These are phyloP conservation scores for Aspergillus bridgeri DNA, from an alignment of 495 filamentous ascomycete species.

Conservation along the genomic window DNA sequence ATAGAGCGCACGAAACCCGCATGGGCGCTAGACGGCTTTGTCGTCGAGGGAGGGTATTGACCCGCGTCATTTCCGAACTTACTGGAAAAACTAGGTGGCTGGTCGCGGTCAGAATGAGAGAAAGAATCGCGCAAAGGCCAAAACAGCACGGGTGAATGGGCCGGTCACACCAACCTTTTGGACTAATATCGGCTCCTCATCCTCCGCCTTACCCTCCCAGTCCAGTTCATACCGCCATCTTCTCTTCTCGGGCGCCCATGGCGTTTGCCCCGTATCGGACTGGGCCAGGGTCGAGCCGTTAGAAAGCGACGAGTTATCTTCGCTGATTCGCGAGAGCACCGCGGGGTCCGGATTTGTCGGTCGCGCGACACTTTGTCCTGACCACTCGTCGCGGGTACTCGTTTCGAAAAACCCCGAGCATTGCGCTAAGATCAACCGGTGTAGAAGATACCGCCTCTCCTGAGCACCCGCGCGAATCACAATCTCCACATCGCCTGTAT, in stretches of 20 bases:
- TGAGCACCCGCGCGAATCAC: constrained; percentile 66
- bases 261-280: constrained; percentile 33
- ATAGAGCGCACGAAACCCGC: constrained; percentile 82
- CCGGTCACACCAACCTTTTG: constrained; percentile 57
- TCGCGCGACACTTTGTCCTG: constrained; percentile 39
- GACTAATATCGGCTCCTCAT: constrained; percentile 84
- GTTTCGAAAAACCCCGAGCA: constrained; percentile 93
- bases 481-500: constrained; percentile 89
- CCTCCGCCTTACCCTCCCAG: constrained; percentile 62
- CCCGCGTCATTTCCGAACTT: constrained; percentile 45
- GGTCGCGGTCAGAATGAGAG: neutral
- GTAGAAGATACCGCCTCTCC: constrained; percentile 80
- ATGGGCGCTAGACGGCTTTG: constrained; percentile 47
- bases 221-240: constrained; percentile 88
- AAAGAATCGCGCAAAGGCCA: neutral
- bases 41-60: constrained; percentile 52
- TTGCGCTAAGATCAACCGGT: constrained; percentile 78
- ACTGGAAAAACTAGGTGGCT: constrained; percentile 45
- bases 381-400: constrained; percentile 84
- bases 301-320: constrained; percentile 48
- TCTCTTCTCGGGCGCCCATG: constrained; percentile 46
- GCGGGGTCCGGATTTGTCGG: constrained; percentile 30
- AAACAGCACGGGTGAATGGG: neutral
- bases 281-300: constrained; percentile 40
- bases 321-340: constrained; percentile 54